Base-by-base conservation (phyloP, 2,329 filamentous ascomycete genomes). In the Botrytis tulipae region DNA sequence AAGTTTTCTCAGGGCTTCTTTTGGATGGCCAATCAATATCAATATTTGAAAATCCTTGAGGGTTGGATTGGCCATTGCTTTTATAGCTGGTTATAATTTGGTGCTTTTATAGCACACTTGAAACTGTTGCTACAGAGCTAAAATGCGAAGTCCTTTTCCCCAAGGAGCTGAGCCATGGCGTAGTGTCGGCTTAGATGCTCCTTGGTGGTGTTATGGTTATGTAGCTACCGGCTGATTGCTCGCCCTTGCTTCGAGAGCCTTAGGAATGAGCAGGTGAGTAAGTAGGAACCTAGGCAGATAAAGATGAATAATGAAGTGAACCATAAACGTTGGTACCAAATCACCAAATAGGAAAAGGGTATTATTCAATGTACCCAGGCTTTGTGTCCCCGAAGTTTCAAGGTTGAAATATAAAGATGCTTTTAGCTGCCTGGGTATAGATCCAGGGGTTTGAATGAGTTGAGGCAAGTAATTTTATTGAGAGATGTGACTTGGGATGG, bases 41-140 rank as follows among this genome's bases (percentile, higher is more conserved):
- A 68, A 54, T 40, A 54, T 29, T 40, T 29, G 65, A 40, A n/a
- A 20, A 68, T 29, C 65, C 65, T 68, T 14, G 65, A 42, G 65
- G 22, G 35, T 35, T 54, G 20, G 20, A 18, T 37, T 51, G 44
- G 48, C 35, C 14, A 37, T 37, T 29, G 44, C 44, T 66, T 66
- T 37, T 37, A 29, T 35, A 66, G 29, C 25, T 48, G 22, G 4
- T 18, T 42, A 20, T n/a, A n/a, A 66, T 32, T 12, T 18, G 40
- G 9, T 63, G 40, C 40, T 44, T 29, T 32, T 25, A 18, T 29
- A 60, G 40, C n/a, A 63, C 22, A 32, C n/a, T 63, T 22, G 8
- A 32, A 18, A 25, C 35, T 25, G 59, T 20, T 54, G 48, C 59
- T 62, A 32, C n/a, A 48, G 20, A 35, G 62, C 37, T 20, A 7